Evolutionary conservation across 2,329 filamentous ascomycete genomes (phyloP), one percentile per base, ranked within the genome.

Genomic region (Colletotrichum lentis): DNA sequence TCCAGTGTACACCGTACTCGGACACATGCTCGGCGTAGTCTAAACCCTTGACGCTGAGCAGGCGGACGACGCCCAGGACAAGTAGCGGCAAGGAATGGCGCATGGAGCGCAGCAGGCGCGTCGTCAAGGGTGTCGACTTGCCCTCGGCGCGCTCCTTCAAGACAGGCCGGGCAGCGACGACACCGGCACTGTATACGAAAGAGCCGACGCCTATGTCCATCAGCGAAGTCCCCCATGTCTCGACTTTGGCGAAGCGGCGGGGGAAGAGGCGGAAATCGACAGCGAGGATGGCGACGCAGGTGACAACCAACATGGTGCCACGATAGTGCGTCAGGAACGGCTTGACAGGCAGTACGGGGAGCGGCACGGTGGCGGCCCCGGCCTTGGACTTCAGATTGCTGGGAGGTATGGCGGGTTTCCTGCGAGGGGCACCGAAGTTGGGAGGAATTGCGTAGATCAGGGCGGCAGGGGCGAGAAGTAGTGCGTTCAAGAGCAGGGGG

Each of bases 1-100:
- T 99, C 96, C 96, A 99, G 79, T 99, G 96, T 11, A 99, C 93
- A 50, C 96, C 96, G 76, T 99, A 99, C 77, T 99, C 96, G 16
- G 93, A 94, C 67, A 97, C 93, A 81, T 99, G 96, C 78, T 99
- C 96, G 3, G 94, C 94, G 76, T 99, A 99, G 76, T 98, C 94
- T 37, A 97, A 83, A 7, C 93, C 92, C 80, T 99, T 99, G 76
- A 98, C 94, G 73, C 90, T 96, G 72, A 93, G 88, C 27, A 98
- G 85, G 27, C 96, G 89, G 63, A 96, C 83, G 27, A 96, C 76
- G 16, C 96, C 96, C 5, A 99, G 84, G 1, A 91, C 82, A 22
- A 97, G 81, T 5, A 99, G 84, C 1, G 96, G 95, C 31, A 97
- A 78, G 0, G 95, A 93, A 79, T 97, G 94, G 49, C 93, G 89